Percentiles rank a stretch among this genome's conserved stretches.
These are phyloP conservation scores for Pseudocohnilembus persalinus DNA, from an alignment of 169 alveolate species.

Conservation along the genomic window DNA sequence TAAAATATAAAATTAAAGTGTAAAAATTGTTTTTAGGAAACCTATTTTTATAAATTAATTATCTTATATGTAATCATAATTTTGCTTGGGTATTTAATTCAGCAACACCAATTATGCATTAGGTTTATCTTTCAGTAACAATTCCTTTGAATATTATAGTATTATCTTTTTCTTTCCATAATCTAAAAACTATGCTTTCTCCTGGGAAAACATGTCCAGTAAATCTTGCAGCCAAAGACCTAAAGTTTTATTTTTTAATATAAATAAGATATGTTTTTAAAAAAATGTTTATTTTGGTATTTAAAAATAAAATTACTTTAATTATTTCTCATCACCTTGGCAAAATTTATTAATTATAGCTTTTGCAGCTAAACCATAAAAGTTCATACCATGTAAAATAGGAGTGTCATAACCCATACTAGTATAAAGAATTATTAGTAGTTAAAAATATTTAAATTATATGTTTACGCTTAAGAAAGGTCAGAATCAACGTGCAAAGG, in stretches of 20 bases:
- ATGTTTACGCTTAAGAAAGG: conserved; percentile 43
- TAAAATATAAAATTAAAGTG: too few relatives aligned
- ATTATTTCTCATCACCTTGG: conserved; percentile 45
- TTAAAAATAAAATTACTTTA: conserved; percentile 9
- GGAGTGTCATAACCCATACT: conserved; percentile 84
- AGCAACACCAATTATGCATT: conserved; percentile 48
- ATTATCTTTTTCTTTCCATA: conserved; percentile 71
- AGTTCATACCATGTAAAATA: conserved; percentile 85
- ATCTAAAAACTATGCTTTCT: conserved; percentile 66
- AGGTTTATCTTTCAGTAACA: conserved; percentile 60
- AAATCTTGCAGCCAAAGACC: conserved; percentile 57
- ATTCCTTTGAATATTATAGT: conserved; percentile 44
- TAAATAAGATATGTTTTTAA: not conserved
- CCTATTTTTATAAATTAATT: too few relatives aligned
- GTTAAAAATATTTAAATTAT: not conserved
- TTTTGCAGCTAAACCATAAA: conserved; percentile 75
- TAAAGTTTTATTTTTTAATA: too few relatives aligned
- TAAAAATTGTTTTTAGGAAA: too few relatives aligned
- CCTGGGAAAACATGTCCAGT: conserved; percentile 86
- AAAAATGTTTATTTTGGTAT: too few relatives aligned
- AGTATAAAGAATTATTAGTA: conserved; percentile 43
- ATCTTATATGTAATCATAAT: conserved; percentile 41
- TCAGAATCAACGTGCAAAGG: conserved; percentile 81
- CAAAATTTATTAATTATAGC: conserved; percentile 56
- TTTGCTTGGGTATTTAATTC: conserved; percentile 46